Evolutionary conservation across 1,139 yeast species (phyloP).

Genomic region (Diutina siamensis): DNA sequence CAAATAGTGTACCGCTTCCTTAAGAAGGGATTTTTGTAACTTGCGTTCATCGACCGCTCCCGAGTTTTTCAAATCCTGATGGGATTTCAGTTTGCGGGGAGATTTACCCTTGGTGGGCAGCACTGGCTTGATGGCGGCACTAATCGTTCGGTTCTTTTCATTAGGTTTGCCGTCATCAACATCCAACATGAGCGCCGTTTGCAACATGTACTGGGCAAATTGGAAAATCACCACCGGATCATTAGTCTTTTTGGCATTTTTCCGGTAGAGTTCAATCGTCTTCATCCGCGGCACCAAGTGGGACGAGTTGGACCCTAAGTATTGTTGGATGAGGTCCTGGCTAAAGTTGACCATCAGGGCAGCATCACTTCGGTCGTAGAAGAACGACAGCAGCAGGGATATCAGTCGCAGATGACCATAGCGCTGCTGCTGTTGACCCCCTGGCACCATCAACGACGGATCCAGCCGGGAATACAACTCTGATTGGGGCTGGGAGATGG

Average conservation of each 20-base stretch:
- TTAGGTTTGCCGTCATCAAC: constrained; percentile 10
- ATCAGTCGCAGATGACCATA: constrained; percentile 27
- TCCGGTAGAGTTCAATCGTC: constrained; percentile 78
- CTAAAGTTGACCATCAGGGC: constrained; percentile 26
- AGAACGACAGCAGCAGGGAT: constrained; percentile 29
- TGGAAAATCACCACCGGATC: constrained; percentile 82
- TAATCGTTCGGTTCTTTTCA: neutral
- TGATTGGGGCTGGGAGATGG: neutral
- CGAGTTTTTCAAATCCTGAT: neutral
- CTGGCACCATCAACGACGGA: constrained; percentile 7
- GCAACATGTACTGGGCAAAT: constrained; percentile 84
- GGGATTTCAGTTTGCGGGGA: constrained; percentile 10
- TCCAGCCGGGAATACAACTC: constrained; percentile 1
- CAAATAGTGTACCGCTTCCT: constrained; percentile 66
- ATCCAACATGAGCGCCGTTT: constrained; percentile 62
- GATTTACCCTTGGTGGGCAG: constrained; percentile 8
- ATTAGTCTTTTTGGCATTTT: constrained; percentile 73
- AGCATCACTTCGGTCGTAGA: constrained; percentile 22
- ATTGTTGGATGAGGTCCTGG: constrained; percentile 34
- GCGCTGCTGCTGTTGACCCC: neutral
- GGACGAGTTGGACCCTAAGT: constrained; percentile 37
- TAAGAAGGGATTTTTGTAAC: constrained; percentile 39
- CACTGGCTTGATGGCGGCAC: neutral
- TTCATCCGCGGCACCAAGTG: constrained; percentile 66
- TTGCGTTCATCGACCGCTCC: neutral